Evolutionary conservation across 495 filamentous ascomycete species (phyloP), one percentile per base, ranked within the genome.

Genomic region (Penicillium silybi): DNA sequence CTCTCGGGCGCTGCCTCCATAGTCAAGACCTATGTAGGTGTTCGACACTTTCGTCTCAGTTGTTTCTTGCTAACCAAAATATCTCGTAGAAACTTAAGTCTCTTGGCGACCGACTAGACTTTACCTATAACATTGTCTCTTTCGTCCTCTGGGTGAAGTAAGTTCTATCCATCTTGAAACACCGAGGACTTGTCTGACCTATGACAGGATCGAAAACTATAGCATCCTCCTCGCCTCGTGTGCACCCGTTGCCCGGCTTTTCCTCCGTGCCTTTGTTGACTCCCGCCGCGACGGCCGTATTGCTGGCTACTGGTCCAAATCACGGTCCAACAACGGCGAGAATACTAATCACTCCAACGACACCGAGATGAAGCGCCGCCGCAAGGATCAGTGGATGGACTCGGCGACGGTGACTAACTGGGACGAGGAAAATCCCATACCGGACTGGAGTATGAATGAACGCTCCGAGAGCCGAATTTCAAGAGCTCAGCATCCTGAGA

Each of bases 81-180:
- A 3, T 29, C 3, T 11, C 15, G 18, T 41, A 69, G 66, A 65
- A 68, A 58, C 52, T 68, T 6, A 67, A 69, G 18, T 62, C 59
- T 0, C 44, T 69, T 3, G 66, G 66, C 7, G 56, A 67, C 23
- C 39, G 66, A 44, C 44, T 43, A 2, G 66, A 69, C 44, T 69
- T 69, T 20, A 69, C 66, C 1, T 68, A 71, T 34, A 71, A 69
- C 16, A 67, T 69, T n/a, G 64, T 71, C 9, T 42, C 57, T 1
- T 71, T 71, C 17, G 39, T 71, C n/a, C 58, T 71, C 6, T 71
- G 68, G 68, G 66, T 69, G 11, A 71, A 71, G 67, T 70, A 58
- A 42, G 64, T 56, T 22, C 35, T 25, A 9, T 18, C 16, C 4
- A 4, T n/a, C 32, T 7, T 18, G 22, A 5, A 34, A 27, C 10